Base-by-base conservation (phyloP, 23 red algal species). In the Gracilariopsis chorda region DNA sequence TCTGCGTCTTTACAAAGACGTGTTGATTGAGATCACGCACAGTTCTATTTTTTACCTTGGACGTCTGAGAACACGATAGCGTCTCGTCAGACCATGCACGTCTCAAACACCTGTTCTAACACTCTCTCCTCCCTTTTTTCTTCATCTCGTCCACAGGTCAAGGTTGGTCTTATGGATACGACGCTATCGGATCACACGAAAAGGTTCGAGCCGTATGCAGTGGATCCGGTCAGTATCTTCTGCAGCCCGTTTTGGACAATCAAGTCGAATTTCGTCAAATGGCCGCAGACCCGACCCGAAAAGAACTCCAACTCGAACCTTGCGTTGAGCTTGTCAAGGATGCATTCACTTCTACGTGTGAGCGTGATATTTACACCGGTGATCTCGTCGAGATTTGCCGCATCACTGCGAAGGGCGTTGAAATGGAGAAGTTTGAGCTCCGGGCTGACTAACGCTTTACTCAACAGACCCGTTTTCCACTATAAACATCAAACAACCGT, bases 351-450 rank as follows among this genome's bases (percentile, higher is more conserved):
- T 99, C 97, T 25, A 93, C 97, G 2, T 67, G 83, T 55, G 97
- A 99, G 78, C 80, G 97, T 51, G 93, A 99, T 64, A 99, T 99
- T 82, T 93, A 94, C 80, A 96, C 94, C 14, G 97, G 93, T 49
- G 97, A 99, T 60, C 59, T 82, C 8, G 77, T 99, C 9, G 90
- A 96, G 70, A 90, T 99, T 1, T 94, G 74, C 49, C 70, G 83
- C 17, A 87, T 96, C 21, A 96, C 97, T 20, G 60, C 56, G 24
- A 68, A 67, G 23, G 97, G 97, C 19, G 94, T 99, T 24, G 64
- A 92, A 49, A 61, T 84, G 27, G 87, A 96, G 44, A 90, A 70
- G 40, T 94, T 94, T 64, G 82, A 94, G 77, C 61, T 99, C 11
- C 37, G 85, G 47, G 65, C 85, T 11, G 85, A 89, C 21, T 89